Conservation (phyloP, 164 flowering plant species). For the Litsea cubeba region DNA sequence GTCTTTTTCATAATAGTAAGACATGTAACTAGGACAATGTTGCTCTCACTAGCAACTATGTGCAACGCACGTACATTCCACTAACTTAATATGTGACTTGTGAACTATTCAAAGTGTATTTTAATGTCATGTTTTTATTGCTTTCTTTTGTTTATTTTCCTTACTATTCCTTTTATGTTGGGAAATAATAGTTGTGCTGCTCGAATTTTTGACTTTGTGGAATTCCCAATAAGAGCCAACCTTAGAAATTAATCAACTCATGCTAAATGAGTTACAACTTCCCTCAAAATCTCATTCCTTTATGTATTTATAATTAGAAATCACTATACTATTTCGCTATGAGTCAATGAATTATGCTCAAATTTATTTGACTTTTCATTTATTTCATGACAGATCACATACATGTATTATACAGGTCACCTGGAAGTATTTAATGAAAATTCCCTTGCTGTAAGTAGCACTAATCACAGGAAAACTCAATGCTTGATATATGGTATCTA, state of each 20-base stretch:
- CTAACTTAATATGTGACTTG: constrained; percentile 80
- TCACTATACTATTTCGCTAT: not conserved
- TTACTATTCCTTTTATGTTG: no score
- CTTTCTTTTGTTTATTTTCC: not conserved
- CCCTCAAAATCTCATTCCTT: not conserved
- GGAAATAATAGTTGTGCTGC: constrained; percentile 38
- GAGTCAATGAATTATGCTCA: not conserved
- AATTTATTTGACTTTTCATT: not conserved
- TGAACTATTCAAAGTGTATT: constrained; percentile 90
- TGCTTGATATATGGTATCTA: not conserved
- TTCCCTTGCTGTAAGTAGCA: constrained; percentile 69
- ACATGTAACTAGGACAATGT: no score
- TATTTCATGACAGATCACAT: constrained; percentile 60
- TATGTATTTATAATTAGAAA: not conserved
- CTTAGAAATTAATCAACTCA: constrained; percentile 19
- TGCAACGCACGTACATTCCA: no score
- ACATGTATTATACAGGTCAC: constrained; percentile 99
- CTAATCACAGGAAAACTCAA: not conserved
- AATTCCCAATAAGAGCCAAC: constrained; percentile 90
- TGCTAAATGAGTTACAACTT: not conserved
- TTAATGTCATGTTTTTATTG: constrained; percentile 49
- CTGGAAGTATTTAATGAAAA: constrained; percentile 95
- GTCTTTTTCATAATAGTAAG: no score
- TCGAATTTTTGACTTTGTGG: constrained; percentile 94
- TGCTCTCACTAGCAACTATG: no score